Conservation (phyloP, 139 green algal species). For the Microglena sp. region DNA sequence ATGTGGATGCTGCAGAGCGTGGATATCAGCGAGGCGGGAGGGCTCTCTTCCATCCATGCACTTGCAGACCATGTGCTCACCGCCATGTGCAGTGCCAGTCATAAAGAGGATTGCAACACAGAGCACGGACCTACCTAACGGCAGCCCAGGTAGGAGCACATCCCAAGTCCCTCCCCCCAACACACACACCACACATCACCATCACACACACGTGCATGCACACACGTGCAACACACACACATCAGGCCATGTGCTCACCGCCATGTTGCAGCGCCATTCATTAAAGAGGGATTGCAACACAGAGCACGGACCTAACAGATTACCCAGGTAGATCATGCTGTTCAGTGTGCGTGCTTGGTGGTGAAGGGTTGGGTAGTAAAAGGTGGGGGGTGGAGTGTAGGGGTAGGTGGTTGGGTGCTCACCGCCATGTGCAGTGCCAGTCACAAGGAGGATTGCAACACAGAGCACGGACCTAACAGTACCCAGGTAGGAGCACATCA, state of each 20-base stretch:
- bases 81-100: constrained; percentile 1
- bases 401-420: not conserved
- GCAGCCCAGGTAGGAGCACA: not conserved
- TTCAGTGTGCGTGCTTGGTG: too few species aligned
- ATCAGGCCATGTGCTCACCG: too few species aligned
- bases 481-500: not conserved
- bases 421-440: not conserved
- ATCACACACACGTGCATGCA: not conserved
- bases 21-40: not conserved
- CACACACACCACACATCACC: not conserved
- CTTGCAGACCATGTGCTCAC: constrained; percentile 17
- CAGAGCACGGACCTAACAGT: not conserved
- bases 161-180: too few species aligned
- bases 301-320: not conserved
- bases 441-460: not conserved
- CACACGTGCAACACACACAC: not conserved
- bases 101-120: not conserved
- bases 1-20: constrained; percentile 25
- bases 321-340: too few species aligned
- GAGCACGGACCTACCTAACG: not conserved
- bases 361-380: not conserved
- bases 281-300: not conserved
- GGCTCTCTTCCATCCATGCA: constrained; percentile 8
- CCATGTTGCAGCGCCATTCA: not conserved
- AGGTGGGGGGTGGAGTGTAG: not conserved